phyloP scores from a whole-genome alignment of 164 flowering plant genomes.

The Vitis cinerea region DNA sequence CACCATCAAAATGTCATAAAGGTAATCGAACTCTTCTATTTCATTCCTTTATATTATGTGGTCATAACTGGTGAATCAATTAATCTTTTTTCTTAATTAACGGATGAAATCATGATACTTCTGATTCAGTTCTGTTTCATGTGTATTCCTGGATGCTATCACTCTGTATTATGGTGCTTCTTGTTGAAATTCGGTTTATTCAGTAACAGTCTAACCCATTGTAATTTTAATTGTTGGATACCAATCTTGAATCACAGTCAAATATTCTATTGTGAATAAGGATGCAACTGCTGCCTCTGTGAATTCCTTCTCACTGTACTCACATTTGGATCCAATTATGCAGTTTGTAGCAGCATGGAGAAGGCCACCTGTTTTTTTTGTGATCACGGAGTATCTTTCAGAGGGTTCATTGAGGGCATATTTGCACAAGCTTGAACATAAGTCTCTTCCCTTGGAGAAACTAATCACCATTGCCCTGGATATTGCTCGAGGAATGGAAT shows the following conservation, averaged over 20 bases:
- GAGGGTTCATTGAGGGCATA: slow-evolving; percentile 87
- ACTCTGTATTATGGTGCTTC: no score
- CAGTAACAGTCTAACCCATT: no score
- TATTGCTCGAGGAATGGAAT: slow-evolving; percentile 90
- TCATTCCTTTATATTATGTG: background rate
- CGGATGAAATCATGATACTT: no score
- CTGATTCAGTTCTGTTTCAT: no score
- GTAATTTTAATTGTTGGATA: background rate
- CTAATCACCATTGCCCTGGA: slow-evolving; percentile 64
- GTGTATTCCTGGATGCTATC: no score
- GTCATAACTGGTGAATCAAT: background rate
- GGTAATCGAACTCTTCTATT: slow-evolving; percentile 33
- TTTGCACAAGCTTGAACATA: slow-evolving; percentile 68
- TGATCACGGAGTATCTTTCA: slow-evolving; percentile 76
- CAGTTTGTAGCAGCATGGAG: slow-evolving; percentile 86
- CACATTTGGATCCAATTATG: slow-evolving; percentile 8
- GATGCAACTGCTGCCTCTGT: no score
- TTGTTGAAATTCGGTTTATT: background rate
- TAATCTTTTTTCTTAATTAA: no score
- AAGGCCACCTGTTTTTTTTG: slow-evolving; percentile 70
- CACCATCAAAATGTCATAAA: slow-evolving; percentile 75
- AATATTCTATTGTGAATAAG: no score
- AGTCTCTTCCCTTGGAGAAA: slow-evolving; percentile 55
- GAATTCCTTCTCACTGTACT: no score
- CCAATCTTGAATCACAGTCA: background rate